A percentile compares a stretch with the other conserved stretches of the same genome.
These are phyloP conservation scores for Limonium bicolor DNA, from an alignment of 148 eudicot species.

Conservation along the genomic window DNA sequence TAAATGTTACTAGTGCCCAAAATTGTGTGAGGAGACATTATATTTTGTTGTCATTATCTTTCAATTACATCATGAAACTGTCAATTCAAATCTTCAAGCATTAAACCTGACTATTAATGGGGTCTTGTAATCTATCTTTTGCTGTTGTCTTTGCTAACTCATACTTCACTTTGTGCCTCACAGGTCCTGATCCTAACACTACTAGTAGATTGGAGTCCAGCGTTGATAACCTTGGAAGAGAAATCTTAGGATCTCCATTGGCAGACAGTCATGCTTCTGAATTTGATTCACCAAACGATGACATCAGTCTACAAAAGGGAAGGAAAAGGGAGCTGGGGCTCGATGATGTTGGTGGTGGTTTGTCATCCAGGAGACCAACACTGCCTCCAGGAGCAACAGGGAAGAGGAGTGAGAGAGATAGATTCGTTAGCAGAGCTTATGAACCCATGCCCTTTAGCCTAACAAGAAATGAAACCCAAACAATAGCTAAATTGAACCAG, in stretches of 20 bases:
- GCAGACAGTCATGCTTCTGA: constrained; percentile 12
- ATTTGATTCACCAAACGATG: constrained; percentile 9
- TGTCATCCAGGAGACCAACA: constrained; percentile 11
- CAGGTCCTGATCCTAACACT: constrained; percentile 13
- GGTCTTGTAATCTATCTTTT: too few relatives aligned
- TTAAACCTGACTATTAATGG: too few relatives aligned
- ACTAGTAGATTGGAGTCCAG: constrained; percentile 16
- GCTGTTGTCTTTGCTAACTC: neutral
- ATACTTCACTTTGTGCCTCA: neutral
- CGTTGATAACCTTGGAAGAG: constrained; percentile 9
- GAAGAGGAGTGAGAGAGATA: constrained; percentile 20
- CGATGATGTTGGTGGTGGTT: constrained; percentile 21
- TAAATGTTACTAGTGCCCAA: constrained; percentile 6
- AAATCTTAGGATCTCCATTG: constrained; percentile 15
- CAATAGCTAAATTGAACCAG: constrained; percentile 12
- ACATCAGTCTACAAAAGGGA: constrained; percentile 8
- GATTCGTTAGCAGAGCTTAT: constrained; percentile 12
- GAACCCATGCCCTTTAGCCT: constrained; percentile 3
- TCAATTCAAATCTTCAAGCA: too few relatives aligned
- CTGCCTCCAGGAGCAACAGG: constrained; percentile 12
- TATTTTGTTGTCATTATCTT: too few relatives aligned
- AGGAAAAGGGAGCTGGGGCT: constrained; percentile 19
- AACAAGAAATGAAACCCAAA: neutral
- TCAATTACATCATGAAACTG: too few relatives aligned
- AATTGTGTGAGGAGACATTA: too few relatives aligned